Percentiles rank a stretch among this genome's conserved stretches.
phyloP scores from a whole-genome alignment of 768 basidiomycete genomes.

The Boletus subcaerulescens region DNA sequence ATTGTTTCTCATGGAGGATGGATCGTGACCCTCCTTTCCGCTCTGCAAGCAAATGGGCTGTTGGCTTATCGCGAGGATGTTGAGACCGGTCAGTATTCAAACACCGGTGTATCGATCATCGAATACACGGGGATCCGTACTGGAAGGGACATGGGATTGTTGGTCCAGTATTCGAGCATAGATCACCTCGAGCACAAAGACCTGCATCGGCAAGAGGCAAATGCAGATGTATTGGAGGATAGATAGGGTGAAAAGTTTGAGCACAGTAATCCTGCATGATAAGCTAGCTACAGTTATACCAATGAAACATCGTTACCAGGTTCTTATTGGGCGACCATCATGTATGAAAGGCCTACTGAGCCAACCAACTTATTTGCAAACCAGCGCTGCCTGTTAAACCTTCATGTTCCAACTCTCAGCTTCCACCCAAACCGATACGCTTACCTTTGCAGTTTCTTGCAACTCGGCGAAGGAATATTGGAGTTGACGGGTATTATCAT shows the following conservation, averaged over 20 bases:
- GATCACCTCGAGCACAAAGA: slow-evolving; percentile 44
- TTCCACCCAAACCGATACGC: not conserved
- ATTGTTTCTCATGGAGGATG: slow-evolving; percentile 67
- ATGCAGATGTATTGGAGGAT: slow-evolving; percentile 46
- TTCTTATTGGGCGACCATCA: not conserved
- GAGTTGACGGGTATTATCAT: not conserved
- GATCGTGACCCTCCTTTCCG: slow-evolving; percentile 52
- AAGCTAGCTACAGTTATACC: slow-evolving; percentile 8
- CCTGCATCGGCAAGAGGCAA: slow-evolving; percentile 39
- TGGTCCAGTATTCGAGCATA: slow-evolving; percentile 55
- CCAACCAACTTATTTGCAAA: not conserved
- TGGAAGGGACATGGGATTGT: slow-evolving; percentile 27
- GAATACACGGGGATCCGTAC: slow-evolving; percentile 43
- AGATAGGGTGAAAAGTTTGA: not conserved
- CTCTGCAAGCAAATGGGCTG: slow-evolving; percentile 42
- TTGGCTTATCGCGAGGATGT: slow-evolving; percentile 34
- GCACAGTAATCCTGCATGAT: slow-evolving; percentile 5
- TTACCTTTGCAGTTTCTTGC: not conserved
- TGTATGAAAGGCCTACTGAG: not conserved
- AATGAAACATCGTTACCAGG: not conserved
- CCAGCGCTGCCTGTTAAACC: not conserved
- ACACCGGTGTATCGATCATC: slow-evolving; percentile 49
- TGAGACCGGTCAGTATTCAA: slow-evolving; percentile 20
- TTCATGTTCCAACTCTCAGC: not conserved
- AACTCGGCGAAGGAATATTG: not conserved